Evolutionary conservation across 2,329 filamentous ascomycete genomes (phyloP).

Genomic region (Aspergillus sp.): DNA sequence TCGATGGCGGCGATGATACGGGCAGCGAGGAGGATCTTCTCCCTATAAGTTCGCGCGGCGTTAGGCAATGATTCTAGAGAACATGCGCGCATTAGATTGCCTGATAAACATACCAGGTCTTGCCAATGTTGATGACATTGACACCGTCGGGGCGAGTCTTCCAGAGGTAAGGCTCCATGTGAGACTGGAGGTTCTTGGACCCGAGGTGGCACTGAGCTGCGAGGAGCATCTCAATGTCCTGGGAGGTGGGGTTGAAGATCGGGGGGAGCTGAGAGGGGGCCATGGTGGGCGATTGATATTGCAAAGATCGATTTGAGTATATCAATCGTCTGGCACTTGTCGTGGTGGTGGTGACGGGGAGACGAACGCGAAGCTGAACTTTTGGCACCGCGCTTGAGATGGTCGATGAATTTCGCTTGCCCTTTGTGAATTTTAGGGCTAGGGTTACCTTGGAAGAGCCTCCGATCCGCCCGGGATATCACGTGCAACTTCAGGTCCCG

Average conservation of each 20-base stretch:
- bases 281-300: constrained; percentile 72
- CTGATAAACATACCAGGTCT: constrained; percentile 79
- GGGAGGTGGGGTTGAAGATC: constrained; percentile 92
- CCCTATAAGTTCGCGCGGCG: constrained; percentile 59
- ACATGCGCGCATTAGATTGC: background rate
- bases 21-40: constrained; percentile 99
- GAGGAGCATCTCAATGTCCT: constrained; percentile 99
- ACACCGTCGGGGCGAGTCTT: constrained; percentile 98
- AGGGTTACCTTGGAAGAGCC: constrained; percentile 26
- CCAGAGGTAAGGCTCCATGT: constrained; percentile 99
- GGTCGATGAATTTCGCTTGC: constrained; percentile 41
- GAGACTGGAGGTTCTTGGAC: constrained; percentile 98
- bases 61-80: constrained; percentile 22
- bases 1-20: constrained; percentile 98
- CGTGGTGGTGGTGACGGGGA: constrained; percentile 37
- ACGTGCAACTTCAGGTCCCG: constrained; percentile 13
- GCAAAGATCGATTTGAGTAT: constrained; percentile 39
- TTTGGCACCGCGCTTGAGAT: constrained; percentile 26
- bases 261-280: constrained; percentile 91
- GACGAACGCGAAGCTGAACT: constrained; percentile 34
- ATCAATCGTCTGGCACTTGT: constrained; percentile 51
- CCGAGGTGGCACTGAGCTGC: constrained; percentile 95
- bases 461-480: constrained; percentile 14
- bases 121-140: constrained; percentile 99
- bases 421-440: constrained; percentile 44